Percentiles rank a stretch among this genome's conserved stretches.
Conservation (phyloP, 176 grass and related monocot genomes). For the Tuctoria greenei region DNA sequence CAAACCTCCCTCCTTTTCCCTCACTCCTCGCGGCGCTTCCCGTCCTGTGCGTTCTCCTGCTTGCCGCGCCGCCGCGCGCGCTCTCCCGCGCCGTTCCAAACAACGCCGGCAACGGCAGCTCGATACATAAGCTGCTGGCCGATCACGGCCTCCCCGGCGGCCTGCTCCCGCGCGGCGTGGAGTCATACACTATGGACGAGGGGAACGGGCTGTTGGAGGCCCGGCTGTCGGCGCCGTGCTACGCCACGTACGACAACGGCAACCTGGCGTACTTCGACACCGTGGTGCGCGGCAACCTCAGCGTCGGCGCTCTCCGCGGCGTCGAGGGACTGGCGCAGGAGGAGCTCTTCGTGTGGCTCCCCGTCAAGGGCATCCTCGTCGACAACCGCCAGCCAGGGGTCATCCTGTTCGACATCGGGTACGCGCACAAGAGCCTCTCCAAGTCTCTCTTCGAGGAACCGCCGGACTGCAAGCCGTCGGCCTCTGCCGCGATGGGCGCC, state of each 20-base stretch:
- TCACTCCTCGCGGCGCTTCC: background rate
- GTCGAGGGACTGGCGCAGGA: constrained; percentile 76
- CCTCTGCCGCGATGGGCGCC: background rate
- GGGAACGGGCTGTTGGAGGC: constrained; percentile 61
- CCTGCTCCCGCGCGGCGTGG: constrained; percentile 59
- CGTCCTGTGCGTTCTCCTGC: constrained; percentile 31
- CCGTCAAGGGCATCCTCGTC: constrained; percentile 89
- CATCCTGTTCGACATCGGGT: constrained; percentile 87
- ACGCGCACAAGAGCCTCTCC: constrained; percentile 77
- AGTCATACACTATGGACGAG: constrained; percentile 54
- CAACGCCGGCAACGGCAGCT: background rate
- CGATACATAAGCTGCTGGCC: constrained; percentile 76
- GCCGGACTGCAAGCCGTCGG: constrained; percentile 62
- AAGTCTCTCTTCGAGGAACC: constrained; percentile 89
- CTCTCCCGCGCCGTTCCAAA: constrained; percentile 21
- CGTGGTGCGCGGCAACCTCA: constrained; percentile 81
- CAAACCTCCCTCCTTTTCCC: constrained; percentile 32
- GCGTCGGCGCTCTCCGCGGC: constrained; percentile 60
- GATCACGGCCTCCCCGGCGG: constrained; percentile 71
- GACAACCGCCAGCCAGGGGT: constrained; percentile 55
- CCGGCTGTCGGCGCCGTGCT: constrained; percentile 64
- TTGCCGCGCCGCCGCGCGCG: constrained; percentile 10
- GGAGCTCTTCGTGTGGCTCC: constrained; percentile 95
- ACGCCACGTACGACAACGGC: constrained; percentile 68
- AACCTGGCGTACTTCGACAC: constrained; percentile 65